Evolutionary conservation across 306 rosid genomes (phyloP).

Genomic region (Arachis hypogaea): DNA sequence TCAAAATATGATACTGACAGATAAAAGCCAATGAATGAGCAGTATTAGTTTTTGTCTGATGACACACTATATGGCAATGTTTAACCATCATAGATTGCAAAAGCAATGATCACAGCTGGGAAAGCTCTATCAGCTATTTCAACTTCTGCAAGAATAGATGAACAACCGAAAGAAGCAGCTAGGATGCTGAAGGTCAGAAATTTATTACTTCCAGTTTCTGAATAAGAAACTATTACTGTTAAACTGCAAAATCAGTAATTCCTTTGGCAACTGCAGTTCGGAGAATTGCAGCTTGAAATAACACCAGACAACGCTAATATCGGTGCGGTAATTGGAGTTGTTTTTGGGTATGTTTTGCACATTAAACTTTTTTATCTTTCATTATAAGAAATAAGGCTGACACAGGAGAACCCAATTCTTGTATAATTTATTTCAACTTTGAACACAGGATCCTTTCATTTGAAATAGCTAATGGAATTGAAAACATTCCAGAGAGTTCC

Average conservation of each 20-base stretch:
- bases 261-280: slow-evolving; percentile 67
- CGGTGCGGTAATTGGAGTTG: slow-evolving; percentile 69
- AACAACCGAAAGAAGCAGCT: slow-evolving; percentile 58
- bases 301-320: slow-evolving; percentile 74
- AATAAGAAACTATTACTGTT: slow-evolving; percentile 14
- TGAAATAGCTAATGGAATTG: slow-evolving; percentile 82
- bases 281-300: slow-evolving; percentile 85
- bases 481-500: slow-evolving; percentile 70
- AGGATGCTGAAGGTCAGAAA: slow-evolving; percentile 70
- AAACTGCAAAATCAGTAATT: slow-evolving; percentile 33
- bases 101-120: slow-evolving; percentile 73
- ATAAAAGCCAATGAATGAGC: background rate
- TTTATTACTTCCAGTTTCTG: slow-evolving; percentile 33
- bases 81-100: slow-evolving; percentile 69
- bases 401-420: slow-evolving; percentile 10
- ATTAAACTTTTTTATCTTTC: slow-evolving; percentile 6
- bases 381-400: slow-evolving; percentile 20
- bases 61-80: slow-evolving; percentile 44
- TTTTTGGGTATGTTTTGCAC: slow-evolving; percentile 65
- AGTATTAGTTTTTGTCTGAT: slow-evolving; percentile 25
- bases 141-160: slow-evolving; percentile 46
- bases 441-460: slow-evolving; percentile 75
- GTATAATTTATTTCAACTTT: slow-evolving; percentile 22
- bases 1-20: no score
- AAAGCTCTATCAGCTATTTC: slow-evolving; percentile 64